A percentile compares a stretch with the other conserved stretches of the same genome.
Conservation (phyloP, 176 grass and related monocot species). For the Ensete glaucum region DNA sequence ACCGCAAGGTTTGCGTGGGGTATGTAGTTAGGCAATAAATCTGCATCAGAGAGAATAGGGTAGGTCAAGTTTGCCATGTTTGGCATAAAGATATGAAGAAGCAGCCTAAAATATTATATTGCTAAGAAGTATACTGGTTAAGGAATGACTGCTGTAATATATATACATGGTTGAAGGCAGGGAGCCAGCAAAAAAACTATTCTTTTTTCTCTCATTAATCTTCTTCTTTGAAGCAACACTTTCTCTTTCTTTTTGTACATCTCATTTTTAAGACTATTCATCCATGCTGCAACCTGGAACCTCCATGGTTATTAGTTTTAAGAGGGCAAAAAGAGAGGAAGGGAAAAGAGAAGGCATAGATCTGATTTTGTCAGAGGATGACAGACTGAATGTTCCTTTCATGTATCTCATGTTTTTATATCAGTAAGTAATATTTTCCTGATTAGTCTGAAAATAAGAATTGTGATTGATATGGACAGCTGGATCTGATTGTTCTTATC, state of each 20-base stretch:
- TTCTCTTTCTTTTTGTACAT: neutral
- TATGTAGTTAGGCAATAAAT: constrained; percentile 37
- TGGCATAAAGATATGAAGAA: neutral
- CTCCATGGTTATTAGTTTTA: too few species aligned
- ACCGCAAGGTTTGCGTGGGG: constrained; percentile 45
- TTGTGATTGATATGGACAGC: too few species aligned
- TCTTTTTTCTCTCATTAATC: constrained; percentile 23
- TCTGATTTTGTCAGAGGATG: too few species aligned
- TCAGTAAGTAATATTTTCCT: too few species aligned
- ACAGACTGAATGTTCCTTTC: too few species aligned
- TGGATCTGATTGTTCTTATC: too few species aligned
- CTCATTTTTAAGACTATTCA: neutral
- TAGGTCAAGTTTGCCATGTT: neutral
- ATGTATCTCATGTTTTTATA: too few species aligned
- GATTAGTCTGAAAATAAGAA: too few species aligned
- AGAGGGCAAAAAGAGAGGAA: too few species aligned
- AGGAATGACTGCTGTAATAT: constrained; percentile 5
- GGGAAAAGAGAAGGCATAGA: too few species aligned
- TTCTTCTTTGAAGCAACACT: constrained; percentile 13
- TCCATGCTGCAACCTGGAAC: neutral
- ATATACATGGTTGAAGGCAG: constrained; percentile 44
- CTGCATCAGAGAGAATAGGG: constrained; percentile 25
- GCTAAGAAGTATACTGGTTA: neutral
- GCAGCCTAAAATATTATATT: neutral
- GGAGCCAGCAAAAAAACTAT: constrained; percentile 42